Base-by-base conservation (phyloP, 2,329 filamentous ascomycete genomes). In the Thermothelomyces thermophilus region DNA sequence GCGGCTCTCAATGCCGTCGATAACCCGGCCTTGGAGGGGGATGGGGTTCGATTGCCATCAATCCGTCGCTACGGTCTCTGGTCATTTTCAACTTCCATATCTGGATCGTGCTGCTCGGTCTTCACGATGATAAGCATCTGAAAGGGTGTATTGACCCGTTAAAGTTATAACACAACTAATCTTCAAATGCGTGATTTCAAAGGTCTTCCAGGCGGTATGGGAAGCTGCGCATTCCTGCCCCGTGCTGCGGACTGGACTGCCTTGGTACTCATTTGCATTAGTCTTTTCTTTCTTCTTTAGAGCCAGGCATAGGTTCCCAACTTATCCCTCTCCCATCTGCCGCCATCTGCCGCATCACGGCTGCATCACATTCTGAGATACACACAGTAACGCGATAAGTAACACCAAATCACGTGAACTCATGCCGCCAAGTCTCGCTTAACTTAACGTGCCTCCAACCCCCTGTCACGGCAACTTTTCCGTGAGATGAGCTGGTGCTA, bases 391-490 rank as follows among this genome's bases (percentile, higher is more conserved):
- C 33, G 14, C 16, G 33, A 26, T 19, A 31, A 2, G 22, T 41
- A 5, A 40, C 31, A 41, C 26, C 44, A 45, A 51, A 24, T 56
- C 53, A 53, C 48, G 51, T 51, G 51, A 43, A 24, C 13, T 5
- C 7, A 35, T 43, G 39, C 40, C 41, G 50, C 50, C 53, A 56
- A 51, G 48, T 5, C n/a, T 48, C 41, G 45, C 48, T 48, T 43
- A 48, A 31, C 36, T 17, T 31, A 36, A 26, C 40, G 30, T 40
- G 28, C 44, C 37, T 50, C 37, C 41, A 28, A 34, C 31, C 50
- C 47, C 52, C 48, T 53, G 52, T 36, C 37, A 33, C 52, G 56
- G 54, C 48, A 56, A 46, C 50, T 51, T 55, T 55, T 46, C 53
- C 44, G 51, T 45, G 43, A 55, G 55, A 53, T 50, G 39, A 52